Percentiles rank a stretch among this genome's conserved stretches.
These are phyloP conservation scores for Vitis hybrid DNA, from an alignment of 177 flowering plant species.

Conservation along the genomic window DNA sequence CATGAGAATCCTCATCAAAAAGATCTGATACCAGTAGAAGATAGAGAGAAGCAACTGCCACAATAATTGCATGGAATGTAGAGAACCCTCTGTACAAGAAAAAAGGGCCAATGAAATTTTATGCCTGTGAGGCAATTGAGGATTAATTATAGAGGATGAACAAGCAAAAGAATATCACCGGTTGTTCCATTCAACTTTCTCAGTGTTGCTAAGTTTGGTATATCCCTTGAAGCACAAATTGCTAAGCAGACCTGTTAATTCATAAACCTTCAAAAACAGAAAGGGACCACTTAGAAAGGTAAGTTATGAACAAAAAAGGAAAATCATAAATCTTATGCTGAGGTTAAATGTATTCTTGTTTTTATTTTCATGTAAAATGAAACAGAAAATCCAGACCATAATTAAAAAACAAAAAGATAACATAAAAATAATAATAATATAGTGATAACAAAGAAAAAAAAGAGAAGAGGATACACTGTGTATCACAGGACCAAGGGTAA, in stretches of 20 bases:
- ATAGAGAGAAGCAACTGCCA: slow-evolving; percentile 55
- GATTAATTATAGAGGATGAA: background rate
- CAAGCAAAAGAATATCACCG: slow-evolving; percentile 31
- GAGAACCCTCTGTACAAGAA: slow-evolving; percentile 60
- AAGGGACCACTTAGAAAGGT: background rate
- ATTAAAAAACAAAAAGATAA: background rate
- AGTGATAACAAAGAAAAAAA: too few relatives aligned
- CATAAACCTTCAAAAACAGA: slow-evolving; percentile 49
- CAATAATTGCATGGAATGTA: slow-evolving; percentile 67
- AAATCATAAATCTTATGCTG: background rate
- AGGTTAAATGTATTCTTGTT: background rate
- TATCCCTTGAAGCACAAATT: slow-evolving; percentile 36
- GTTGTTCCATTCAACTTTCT: slow-evolving; percentile 71
- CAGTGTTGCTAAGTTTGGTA: slow-evolving; percentile 31
- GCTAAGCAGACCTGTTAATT: slow-evolving; percentile 46
- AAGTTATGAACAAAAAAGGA: background rate
- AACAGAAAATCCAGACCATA: background rate
- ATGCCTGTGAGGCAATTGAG: background rate
- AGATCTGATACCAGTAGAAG: slow-evolving; percentile 48
- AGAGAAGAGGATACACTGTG: too few relatives aligned
- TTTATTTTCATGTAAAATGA: too few relatives aligned
- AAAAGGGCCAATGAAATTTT: background rate
- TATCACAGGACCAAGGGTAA: too few relatives aligned
- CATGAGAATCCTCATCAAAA: slow-evolving; percentile 35
- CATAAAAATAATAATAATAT: too few relatives aligned